Conservation (phyloP, 2,329 filamentous ascomycete species). For the Cercospora sp. region DNA sequence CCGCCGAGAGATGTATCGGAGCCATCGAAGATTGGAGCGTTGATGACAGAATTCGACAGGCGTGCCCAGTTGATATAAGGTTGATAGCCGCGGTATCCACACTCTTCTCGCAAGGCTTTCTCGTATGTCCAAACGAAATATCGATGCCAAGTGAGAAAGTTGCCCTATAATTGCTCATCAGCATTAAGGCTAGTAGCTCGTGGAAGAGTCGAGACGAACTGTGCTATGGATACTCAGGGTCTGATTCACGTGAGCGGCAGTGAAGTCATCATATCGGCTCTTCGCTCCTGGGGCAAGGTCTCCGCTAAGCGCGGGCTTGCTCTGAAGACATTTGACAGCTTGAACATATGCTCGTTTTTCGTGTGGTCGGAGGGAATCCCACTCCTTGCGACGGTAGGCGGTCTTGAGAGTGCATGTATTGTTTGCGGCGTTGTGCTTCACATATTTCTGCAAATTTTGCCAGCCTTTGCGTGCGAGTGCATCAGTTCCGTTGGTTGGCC, state of each 20-base stretch:
- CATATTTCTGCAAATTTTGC: background rate
- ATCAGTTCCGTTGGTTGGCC: background rate
- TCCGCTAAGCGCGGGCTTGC: conserved; percentile 30
- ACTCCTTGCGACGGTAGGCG: conserved; percentile 46
- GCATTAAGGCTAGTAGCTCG: background rate
- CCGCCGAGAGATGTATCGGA: conserved; percentile 47
- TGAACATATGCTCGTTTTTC: conserved; percentile 37
- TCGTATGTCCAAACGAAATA: conserved; percentile 48
- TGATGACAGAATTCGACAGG: conserved; percentile 45
- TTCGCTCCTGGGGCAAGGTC: conserved; percentile 32
- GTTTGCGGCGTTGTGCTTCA: background rate
- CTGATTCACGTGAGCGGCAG: conserved; percentile 34
- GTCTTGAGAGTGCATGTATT: conserved; percentile 35
- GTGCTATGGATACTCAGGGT: conserved; percentile 26
- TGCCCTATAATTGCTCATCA: conserved; percentile 10
- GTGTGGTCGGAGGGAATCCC: conserved; percentile 34
- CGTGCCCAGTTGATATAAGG: conserved; percentile 40
- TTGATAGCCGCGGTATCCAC: conserved; percentile 44
- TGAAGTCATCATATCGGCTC: conserved; percentile 28
- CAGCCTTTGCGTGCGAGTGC: background rate
- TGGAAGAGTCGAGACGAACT: background rate
- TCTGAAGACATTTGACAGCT: conserved; percentile 36
- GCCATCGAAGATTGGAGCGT: conserved; percentile 59
- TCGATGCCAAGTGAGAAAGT: conserved; percentile 45
- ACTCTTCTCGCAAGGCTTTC: conserved; percentile 44